Conservation (phyloP, 805 yeast genomes). For the Lipomyces oligophaga region DNA sequence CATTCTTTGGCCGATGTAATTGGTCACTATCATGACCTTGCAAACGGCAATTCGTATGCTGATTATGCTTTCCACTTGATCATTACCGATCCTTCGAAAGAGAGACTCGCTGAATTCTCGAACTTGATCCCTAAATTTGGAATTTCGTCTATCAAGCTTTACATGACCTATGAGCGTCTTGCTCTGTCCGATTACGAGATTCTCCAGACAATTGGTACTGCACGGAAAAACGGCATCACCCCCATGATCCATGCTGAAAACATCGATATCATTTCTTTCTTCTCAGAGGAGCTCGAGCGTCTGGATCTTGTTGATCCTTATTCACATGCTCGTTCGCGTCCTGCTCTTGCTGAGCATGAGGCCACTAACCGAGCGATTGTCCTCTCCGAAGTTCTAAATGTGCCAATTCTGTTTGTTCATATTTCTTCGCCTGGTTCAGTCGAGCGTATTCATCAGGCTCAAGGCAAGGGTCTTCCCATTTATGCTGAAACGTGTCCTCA, state of each 20-base stretch:
- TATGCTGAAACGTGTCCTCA: constrained; percentile 54
- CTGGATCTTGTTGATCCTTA: constrained; percentile 43
- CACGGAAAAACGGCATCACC: constrained; percentile 45
- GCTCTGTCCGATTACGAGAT: constrained; percentile 44
- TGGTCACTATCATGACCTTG: constrained; percentile 37
- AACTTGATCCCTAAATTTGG: constrained; percentile 40
- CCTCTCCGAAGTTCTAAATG: constrained; percentile 44
- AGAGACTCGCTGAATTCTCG: constrained; percentile 39
- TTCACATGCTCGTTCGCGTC: constrained; percentile 49
- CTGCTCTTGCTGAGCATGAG: constrained; percentile 48
- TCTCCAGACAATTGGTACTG: constrained; percentile 41
- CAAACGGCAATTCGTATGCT: constrained; percentile 40
- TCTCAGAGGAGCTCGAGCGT: constrained; percentile 43
- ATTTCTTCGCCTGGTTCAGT: constrained; percentile 47
- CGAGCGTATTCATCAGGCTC: constrained; percentile 44
- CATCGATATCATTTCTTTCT: constrained; percentile 45
- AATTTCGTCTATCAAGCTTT: constrained; percentile 44
- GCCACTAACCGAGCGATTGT: constrained; percentile 49
- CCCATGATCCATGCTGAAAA: constrained; percentile 54
- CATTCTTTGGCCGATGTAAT: constrained; percentile 35
- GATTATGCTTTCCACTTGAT: constrained; percentile 51
- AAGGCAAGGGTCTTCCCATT: constrained; percentile 42
- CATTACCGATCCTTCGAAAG: constrained; percentile 39
- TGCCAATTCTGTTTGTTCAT: constrained; percentile 49
- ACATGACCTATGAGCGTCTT: constrained; percentile 47